Evolutionary conservation across 768 basidiomycete genomes (phyloP), one percentile per base, ranked within the genome.

Genomic region (Pisolithus albus): DNA sequence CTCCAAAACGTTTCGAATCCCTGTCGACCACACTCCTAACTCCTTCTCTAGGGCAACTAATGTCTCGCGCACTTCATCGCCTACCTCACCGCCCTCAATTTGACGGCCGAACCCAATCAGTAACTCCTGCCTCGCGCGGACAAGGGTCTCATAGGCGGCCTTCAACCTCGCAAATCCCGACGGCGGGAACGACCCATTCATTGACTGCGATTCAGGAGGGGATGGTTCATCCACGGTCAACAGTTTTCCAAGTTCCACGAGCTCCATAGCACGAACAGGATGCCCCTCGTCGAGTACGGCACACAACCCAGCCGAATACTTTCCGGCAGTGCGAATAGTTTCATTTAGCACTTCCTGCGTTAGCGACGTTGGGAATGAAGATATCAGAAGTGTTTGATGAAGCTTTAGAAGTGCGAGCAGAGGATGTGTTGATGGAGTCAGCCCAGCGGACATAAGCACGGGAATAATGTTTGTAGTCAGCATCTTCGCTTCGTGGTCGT

Each of bases 241-340:
- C 7, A 92, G 69, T 68, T 92, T 93, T 0, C 88, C 91, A 6
- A 90, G 72, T 64, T 94, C 92, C 3, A 84, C 82, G 7, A 85
- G 70, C 4, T 86, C 82, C 21, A 94, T 70, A 0, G 80, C 89
- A 1, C 88, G 76, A 1, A 86, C 77, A 0, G 93, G 92, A 63
- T 95, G 92, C 1, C 86, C 87, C 9, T 71, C 64, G 0, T 71
- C 66, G 16, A 91, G 75, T 2, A 88, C 62, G 11, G 62, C 65
- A 4, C 68, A 63, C 5, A 91, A 60, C 1, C 84, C 92, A 0
- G 75, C 68, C 19, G 70, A 71, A 9, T 78, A 72, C 41, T 77
- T 76, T 15, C 77, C 76, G 0, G 84, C 78, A 4, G 74, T 74
- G 23, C 80, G 74, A 53, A 90, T 77, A 1, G 76, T 71, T 26